Evolutionary conservation across 2,329 filamentous ascomycete genomes (phyloP), one percentile per base, ranked within the genome.

Genomic region (Ascochyta viciae-villosae): DNA sequence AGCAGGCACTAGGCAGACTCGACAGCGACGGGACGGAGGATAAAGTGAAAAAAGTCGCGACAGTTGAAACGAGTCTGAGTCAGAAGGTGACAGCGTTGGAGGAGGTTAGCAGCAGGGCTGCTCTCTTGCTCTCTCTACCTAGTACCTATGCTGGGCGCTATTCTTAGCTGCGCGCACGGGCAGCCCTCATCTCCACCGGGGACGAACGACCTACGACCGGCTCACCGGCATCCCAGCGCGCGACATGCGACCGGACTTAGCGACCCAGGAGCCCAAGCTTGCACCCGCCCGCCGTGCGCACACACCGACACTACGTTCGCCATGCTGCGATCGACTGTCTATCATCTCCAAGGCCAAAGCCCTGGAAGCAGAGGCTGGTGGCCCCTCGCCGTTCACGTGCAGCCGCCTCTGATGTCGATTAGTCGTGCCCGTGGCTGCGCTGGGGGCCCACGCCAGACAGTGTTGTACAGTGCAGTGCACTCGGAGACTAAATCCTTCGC

Each of bases 291-390:
- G 8, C 19, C 19, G 19, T 19, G 19, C 50, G 51, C 42, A 51
- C 52, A 52, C 52, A 59, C 50, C 50, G 58, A 58, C 54, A 55
- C 57, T 57, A 55, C 50, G 58, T 62, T 55, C 50, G 40, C 59
- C 58, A 60, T 64, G 54, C 58, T 63, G 59, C 59, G 66, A 67
- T 67, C 66, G 60, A 54, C 64, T 55, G 63, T 54, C 60, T 47
- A 66, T 66, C 64, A 64, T 59, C 57, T 61, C 64, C 63, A 62
- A 61, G 49, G 64, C 66, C 58, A 56, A 47, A 47, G 53, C 43
- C 8, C 47, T 67, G 64, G 63, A 55, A 64, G 43, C 47, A 51
- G 47, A 56, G 37, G 47, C 47, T 43, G 48, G 48, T 47, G 5
- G 22, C 53, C 33, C 51, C 46, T 47, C 50, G 51, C 57, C 61